Evolutionary conservation across 2,329 filamentous ascomycete genomes (phyloP), one percentile per base, ranked within the genome.

Genomic region (Zelopaecilomyces penicillatus): DNA sequence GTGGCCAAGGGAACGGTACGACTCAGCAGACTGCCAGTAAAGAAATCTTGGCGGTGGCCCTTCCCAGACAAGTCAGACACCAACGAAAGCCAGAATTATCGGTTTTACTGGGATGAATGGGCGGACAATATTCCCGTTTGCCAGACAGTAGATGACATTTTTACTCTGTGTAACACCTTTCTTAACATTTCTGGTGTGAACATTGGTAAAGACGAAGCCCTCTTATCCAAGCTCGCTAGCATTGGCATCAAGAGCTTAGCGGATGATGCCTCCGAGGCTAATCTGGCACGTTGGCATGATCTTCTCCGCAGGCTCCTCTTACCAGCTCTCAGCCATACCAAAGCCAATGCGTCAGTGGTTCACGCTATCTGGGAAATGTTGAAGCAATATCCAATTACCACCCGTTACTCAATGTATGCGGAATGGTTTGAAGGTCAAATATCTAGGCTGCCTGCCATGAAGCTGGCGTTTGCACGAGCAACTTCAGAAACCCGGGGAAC

Each of bases 51-150:
- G 51, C 79, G 86, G 49, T 96, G 91, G 91, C 85, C 89, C 4
- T 83, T 85, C 55, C 80, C 88, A 5, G 90, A 95, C 54, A 82
- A 80, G 53, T 75, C 75, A 51, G 87, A 93, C 57, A 80, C 80
- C 28, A 82, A 82, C 44, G 87, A 89, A 53, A 82, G 83, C 19
- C 75, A 76, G n/a, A 78, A 85, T 42, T 97, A 96, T 62, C 80
- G 85, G 31, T 97, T 94, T 61, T 98, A 98, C 64, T 96, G 93
- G 82, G 89, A 95, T 47, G 93, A 97, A 54, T 98, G 93, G 93
- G 76, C 82, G 3, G 91, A 97, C 64, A 95, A 93, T 51, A 75
- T 98, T 38, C 94, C 93, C 1, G 69, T 95, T 19, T 98, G 93
- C 59, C 90, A 95, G 61, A 85, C 74, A 2, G 80, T 95, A 5